Base-by-base conservation (phyloP, 176 grass and related monocot genomes). In the Tuctoria greenei region DNA sequence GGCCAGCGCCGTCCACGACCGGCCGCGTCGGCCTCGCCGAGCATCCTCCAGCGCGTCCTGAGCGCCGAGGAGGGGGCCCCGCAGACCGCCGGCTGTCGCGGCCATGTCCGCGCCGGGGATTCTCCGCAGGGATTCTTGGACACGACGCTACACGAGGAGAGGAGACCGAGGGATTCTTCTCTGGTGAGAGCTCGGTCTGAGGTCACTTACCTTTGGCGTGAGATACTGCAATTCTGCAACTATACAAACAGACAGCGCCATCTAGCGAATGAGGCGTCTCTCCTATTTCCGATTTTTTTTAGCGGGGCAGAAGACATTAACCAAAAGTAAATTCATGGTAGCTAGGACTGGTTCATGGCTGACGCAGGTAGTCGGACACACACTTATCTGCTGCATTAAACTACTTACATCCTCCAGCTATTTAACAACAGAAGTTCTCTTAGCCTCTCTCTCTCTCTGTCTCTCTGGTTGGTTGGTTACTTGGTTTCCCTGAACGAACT, bases 81-180 rank as follows among this genome's bases (percentile, higher is more conserved):
- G 43, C 25, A 84, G 62, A n/a, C 21, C 61, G 4, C 18, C 70
- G 1, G 13, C 74, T 17, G 37, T 25, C 4, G 59, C 27, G 49
- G 76, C 76, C 90, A 93, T 93, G 66, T 36, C 28, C 5, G 17
- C 23, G 36, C 37, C 28, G 54, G 60, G 67, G 60, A 75, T 69
- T 45, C 76, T n/a, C 0, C 35, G 23, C 17, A 23, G 18, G 80
- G 1, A n/a, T 82, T 23, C 55, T 28, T 17, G 49, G n/a, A 4
- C 2, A 27, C 2, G n/a, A 15, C 10, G 59, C 3, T 6, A 15
- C 13, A 23, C 34, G 50, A 3, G 41, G 60, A 4, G 4, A 13
- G n/a, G n/a, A n/a, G 36, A 25, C n/a, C 12, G 4, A 34, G 10
- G 77, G 74, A 78, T 74, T 74, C 80, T 36, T 61, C 36, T 79